Base-by-base conservation (phyloP, 805 yeast genomes). In the Sugiyamaella chiloensis region DNA sequence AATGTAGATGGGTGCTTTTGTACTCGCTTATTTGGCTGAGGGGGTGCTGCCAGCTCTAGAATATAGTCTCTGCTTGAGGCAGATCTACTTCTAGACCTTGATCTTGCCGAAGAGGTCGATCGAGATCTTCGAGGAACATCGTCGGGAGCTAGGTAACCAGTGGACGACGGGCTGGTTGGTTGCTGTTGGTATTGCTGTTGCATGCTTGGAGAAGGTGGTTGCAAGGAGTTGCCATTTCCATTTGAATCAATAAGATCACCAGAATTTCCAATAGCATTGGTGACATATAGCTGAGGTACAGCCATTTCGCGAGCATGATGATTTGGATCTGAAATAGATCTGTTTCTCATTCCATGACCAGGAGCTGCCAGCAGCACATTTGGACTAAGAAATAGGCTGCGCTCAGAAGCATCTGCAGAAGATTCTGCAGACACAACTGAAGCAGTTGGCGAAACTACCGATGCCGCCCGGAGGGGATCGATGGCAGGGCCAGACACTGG, bases 1-100 rank as follows among this genome's bases (percentile, higher is more conserved):
- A 78, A 86, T 6, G 80, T 74, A 21, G 86, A 78, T 0, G 91
- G 91, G 59, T 82, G 82, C 52, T 83, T 84, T 57, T 84, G 88
- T 5, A 76, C 71, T 20, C 86, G 66, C 60, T 76, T 76, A 40
- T 77, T 70, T 2, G 76, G 61, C 35, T 72, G 74, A 24, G 72
- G 70, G 0, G 86, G 80, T 8, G 80, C 71, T 1, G 88, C 88
- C 46, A 84, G 66, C 56, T 81, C 87, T 17, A 81, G 65, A 72
- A 83, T 76, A 58, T 82, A 77, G 54, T 83, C 84, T 30, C 83
- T 30, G 36, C 44, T 40, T 11, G 52, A 40, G 17, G 40, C 36
- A 11, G 53, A 43, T 16, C 53, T 27, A 14, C 40, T 19, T 9
- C 44, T 29, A 3, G 45, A 34, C 23, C 47, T 14, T 19, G 21